Base-by-base conservation (phyloP, 2,329 filamentous ascomycete species). In the Alternaria sp. region DNA sequence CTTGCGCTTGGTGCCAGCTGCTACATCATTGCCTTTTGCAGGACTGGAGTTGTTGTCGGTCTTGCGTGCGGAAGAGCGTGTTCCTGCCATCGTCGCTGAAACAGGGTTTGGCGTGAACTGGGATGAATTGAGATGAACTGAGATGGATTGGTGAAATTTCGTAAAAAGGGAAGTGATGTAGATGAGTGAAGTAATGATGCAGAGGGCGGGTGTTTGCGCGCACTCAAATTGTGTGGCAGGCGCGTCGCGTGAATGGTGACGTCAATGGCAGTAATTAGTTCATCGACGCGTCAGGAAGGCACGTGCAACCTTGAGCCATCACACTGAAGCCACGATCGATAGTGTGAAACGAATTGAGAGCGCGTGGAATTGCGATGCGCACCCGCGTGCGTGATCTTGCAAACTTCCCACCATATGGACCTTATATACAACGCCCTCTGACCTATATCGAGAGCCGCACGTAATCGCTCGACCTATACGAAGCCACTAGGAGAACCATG, bases 1-100 rank as follows among this genome's bases (percentile, higher is more conserved):
- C 71, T 81, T 81, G 59, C 80, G 75, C 68, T 82, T 81, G 5
- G 70, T 73, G 25, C 78, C 78, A 56, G 74, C 68, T 44, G 65
- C 75, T 68, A 64, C 72, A 64, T 72, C 79, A 12, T 74, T 65
- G 14, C 65, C 66, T 38, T 71, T 64, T 36, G 66, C 49, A 22
- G 73, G 67, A 55, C 69, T 75, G 11, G 69, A 66, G 27, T 38
- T 56, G 22, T 60, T 57, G 34, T 57, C 60, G 30, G 58, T 52
- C n/a, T 66, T 62, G 46, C 67, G 72, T 28, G 67, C 49, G 28
- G 74, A 70, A 40, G 73, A 70, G 43, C 70, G 72, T 66, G 74
- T 77, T 45, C 62, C 69, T 28, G 68, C 63, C 75, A 78, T 77
- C 28, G 28, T 63, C 36, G 62, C 16, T 34, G 34, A 22, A 40